A percentile compares a stretch with the other conserved stretches of the same genome.
These are phyloP conservation scores for Kodamaea sp. DNA, from an alignment of 1,139 yeast genomes.

Conservation along the genomic window DNA sequence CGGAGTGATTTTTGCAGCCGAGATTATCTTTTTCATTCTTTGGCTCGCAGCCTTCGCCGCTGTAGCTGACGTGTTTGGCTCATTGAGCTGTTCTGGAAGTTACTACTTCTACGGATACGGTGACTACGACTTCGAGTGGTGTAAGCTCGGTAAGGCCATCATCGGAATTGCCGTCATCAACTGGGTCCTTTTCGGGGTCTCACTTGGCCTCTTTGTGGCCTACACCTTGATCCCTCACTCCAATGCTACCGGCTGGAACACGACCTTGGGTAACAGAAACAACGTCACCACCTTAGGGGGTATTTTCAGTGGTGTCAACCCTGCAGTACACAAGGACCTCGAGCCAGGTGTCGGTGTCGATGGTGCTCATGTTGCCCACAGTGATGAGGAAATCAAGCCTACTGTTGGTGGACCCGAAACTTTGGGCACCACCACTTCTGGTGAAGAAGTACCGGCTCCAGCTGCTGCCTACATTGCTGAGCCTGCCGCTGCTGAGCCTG, in stretches of 20 bases:
- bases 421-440: no score
- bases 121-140: slow-evolving; percentile 11
- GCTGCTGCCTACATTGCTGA: neutral
- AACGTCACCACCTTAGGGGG: slow-evolving; percentile 4
- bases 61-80: slow-evolving; percentile 29
- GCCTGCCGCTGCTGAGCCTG: no score
- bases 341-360: neutral
- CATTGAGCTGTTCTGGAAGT: slow-evolving; percentile 17
- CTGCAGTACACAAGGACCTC: neutral
- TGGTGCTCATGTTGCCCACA: neutral
- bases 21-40: slow-evolving; percentile 20
- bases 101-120: neutral
- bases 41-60: slow-evolving; percentile 21
- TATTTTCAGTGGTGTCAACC: slow-evolving; percentile 2
- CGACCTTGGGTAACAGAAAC: slow-evolving; percentile 1
- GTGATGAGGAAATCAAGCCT: slow-evolving; percentile 1
- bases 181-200: slow-evolving; percentile 28
- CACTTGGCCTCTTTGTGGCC: slow-evolving; percentile 23
- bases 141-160: slow-evolving; percentile 29
- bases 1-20: slow-evolving; percentile 20
- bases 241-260: slow-evolving; percentile 1
- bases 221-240: slow-evolving; percentile 24
- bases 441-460: no score
- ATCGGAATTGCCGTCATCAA: slow-evolving; percentile 31
- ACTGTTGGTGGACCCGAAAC: no score